phyloP scores from a whole-genome alignment of 345 rosid species.

The Pugionium cornutum region DNA sequence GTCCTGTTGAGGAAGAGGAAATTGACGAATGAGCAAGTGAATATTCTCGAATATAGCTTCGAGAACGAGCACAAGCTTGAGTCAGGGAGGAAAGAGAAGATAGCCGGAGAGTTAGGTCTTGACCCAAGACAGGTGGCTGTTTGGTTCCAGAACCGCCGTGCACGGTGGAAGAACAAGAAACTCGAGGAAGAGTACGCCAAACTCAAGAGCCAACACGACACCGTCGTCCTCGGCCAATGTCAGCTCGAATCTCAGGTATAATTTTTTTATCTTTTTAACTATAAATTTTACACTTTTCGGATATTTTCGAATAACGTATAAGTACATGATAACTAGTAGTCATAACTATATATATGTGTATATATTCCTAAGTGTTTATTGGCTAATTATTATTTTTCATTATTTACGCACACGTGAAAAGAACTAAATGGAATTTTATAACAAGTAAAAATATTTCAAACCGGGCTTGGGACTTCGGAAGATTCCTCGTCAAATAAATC shows the following conservation, averaged over 20 bases:
- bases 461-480: slow-evolving; percentile 14
- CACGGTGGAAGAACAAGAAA: slow-evolving; percentile 91
- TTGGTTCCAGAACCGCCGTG: slow-evolving; percentile 96
- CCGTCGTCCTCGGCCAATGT: slow-evolving; percentile 54
- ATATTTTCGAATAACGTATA: neutral
- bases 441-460: neutral
- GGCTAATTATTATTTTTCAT: neutral
- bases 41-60: slow-evolving; percentile 64
- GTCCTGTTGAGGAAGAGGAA: slow-evolving; percentile 61
- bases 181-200: slow-evolving; percentile 74
- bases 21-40: slow-evolving; percentile 63
- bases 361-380: neutral
- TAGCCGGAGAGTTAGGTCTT: slow-evolving; percentile 79
- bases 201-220: slow-evolving; percentile 55
- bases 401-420: neutral
- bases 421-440: slow-evolving; percentile 11
- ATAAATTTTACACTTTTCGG: neutral
- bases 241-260: slow-evolving; percentile 76
- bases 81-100: slow-evolving; percentile 74
- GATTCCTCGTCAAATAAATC: too few species aligned
- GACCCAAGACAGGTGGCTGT: slow-evolving; percentile 95
- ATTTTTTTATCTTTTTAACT: neutral
- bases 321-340: neutral
- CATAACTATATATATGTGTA: neutral
- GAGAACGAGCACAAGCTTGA: slow-evolving; percentile 79